These are phyloP conservation scores for Cryptosporidium muris DNA, from an alignment of 169 alveolate species.

Conservation along the genomic window DNA sequence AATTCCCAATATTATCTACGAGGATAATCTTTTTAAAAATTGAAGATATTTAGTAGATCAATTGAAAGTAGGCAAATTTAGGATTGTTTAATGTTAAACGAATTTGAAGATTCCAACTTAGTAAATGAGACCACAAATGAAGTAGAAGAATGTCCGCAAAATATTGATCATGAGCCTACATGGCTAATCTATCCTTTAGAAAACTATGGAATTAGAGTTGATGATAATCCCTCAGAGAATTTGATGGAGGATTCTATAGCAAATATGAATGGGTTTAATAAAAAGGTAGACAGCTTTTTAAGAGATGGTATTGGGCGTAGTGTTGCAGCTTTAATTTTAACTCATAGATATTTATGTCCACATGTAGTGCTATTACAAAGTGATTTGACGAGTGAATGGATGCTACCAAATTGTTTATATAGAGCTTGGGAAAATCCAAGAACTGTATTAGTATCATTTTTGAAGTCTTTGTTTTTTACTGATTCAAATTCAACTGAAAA, in stretches of 20 bases:
- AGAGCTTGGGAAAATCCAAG: constrained; percentile 79
- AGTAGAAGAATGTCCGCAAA: constrained; percentile 12
- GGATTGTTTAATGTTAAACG: no score
- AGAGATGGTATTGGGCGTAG: constrained; percentile 76
- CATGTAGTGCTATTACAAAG: constrained; percentile 75
- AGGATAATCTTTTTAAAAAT: no score
- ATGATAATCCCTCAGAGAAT: constrained; percentile 17
- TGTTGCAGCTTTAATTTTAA: constrained; percentile 75
- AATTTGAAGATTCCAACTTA: neutral
- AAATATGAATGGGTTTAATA: constrained; percentile 65
- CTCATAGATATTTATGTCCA: constrained; percentile 75
- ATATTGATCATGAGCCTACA: constrained; percentile 62
- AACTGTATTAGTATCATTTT: constrained; percentile 72
- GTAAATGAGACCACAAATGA: constrained; percentile 4
- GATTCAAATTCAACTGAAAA: neutral
- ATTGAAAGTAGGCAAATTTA: no score
- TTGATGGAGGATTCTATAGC: neutral
- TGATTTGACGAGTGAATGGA: constrained; percentile 72
- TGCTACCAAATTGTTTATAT: constrained; percentile 72
- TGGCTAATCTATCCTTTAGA: constrained; percentile 62
- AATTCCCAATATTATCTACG: no score
- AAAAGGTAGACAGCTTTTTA: constrained; percentile 58
- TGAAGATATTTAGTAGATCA: no score
- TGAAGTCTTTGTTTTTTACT: constrained; percentile 49
- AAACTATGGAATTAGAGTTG: constrained; percentile 62